Evolutionary conservation across 2,329 filamentous ascomycete species (phyloP).

Genomic region (Clonostachys sp.): DNA sequence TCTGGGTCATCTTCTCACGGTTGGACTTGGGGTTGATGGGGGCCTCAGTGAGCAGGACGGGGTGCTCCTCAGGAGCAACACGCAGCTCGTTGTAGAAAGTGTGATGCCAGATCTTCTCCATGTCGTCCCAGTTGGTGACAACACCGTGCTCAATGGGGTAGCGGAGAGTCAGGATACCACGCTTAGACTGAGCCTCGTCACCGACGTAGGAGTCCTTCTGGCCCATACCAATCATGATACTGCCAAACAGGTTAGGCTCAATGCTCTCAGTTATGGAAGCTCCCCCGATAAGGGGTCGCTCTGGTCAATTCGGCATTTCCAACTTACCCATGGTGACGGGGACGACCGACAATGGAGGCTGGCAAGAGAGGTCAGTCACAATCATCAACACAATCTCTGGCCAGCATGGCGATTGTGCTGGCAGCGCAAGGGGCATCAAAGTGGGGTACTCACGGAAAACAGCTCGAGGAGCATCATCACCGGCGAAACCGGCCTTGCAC

Average conservation of each 20-base stretch:
- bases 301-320: not conserved
- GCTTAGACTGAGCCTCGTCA: conserved; percentile 99
- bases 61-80: conserved; percentile 99
- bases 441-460: conserved; percentile 88
- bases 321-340: conserved; percentile 98
- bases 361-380: conserved; percentile 8
- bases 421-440: conserved; percentile 8
- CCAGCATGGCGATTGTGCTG: conserved; percentile 4
- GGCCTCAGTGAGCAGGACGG: conserved; percentile 96
- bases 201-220: conserved; percentile 99
- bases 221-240: conserved; percentile 99
- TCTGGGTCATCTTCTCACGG: conserved; percentile 99
- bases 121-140: conserved; percentile 99
- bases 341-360: conserved; percentile 99
- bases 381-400: conserved; percentile 25
- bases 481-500: conserved; percentile 99
- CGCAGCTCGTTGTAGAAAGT: conserved; percentile 99
- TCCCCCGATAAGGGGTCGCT: not conserved
- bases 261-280: conserved; percentile 17
- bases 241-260: conserved; percentile 28
- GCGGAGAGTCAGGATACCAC: conserved; percentile 99
- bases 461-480: conserved; percentile 99
- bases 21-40: conserved; percentile 99
- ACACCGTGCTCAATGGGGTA: conserved; percentile 99
- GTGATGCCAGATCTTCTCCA: conserved; percentile 99